Conservation (phyloP, 1,284 basidiomycete genomes). For the Psilocybe mexicana region DNA sequence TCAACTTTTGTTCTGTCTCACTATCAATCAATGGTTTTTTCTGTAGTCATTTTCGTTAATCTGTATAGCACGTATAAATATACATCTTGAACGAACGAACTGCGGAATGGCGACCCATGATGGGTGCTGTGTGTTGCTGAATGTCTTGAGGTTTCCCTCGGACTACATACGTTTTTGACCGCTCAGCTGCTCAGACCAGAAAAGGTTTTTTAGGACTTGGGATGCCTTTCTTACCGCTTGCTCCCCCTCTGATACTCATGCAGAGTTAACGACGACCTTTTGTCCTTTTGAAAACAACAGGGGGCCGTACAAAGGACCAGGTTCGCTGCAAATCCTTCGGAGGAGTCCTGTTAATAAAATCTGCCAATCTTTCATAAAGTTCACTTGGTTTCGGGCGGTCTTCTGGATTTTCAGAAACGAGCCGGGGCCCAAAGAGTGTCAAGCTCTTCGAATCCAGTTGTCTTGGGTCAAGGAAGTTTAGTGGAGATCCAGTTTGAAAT, state of each 20-base stretch:
- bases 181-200: too few species aligned
- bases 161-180: too few species aligned
- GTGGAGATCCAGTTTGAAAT: too few species aligned
- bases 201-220: too few species aligned
- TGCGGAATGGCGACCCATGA: too few species aligned
- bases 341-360: neutral
- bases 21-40: neutral
- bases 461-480: neutral
- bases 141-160: too few species aligned
- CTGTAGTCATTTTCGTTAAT: neutral
- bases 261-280: too few species aligned
- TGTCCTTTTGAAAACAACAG: neutral
- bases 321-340: neutral
- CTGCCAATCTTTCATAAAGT: neutral
- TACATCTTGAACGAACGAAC: too few species aligned
- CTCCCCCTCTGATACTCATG: too few species aligned
- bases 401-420: neutral
- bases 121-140: too few species aligned
- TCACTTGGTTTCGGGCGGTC: neutral
- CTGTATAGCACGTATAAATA: neutral
- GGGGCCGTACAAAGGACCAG: neutral
- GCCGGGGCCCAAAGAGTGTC: neutral
- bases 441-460: neutral
- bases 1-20: neutral
- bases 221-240: too few species aligned